phyloP scores from a whole-genome alignment of 176 grass and related monocot genomes.

The Sorghum bicolor region Sorghum_bicolor_NCBIv3 NC_012875.2:59880501-59881000 shows the following conservation, averaged over 20 bases:
- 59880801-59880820: background rate
- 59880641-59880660: background rate
- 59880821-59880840: background rate
- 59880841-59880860: background rate
- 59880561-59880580: background rate
- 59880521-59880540: background rate
- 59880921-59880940: too few relatives aligned
- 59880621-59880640: background rate
- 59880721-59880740: constrained; percentile 27
- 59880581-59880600: background rate
- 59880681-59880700: constrained; percentile 26
- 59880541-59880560: background rate
- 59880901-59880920: background rate
- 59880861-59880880: background rate
- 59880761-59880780: background rate
- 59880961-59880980: background rate
- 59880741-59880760: background rate
- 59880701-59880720: constrained; percentile 44
- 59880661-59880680: background rate
- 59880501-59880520: background rate
- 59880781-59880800: background rate
- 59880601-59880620: constrained; percentile 26
- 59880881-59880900: constrained; percentile 4
- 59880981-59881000: background rate
- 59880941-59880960: background rate